These are phyloP conservation scores for Phytomonas sp. DNA, from an alignment of 208 protist genomes.

Conservation along the genomic window DNA sequence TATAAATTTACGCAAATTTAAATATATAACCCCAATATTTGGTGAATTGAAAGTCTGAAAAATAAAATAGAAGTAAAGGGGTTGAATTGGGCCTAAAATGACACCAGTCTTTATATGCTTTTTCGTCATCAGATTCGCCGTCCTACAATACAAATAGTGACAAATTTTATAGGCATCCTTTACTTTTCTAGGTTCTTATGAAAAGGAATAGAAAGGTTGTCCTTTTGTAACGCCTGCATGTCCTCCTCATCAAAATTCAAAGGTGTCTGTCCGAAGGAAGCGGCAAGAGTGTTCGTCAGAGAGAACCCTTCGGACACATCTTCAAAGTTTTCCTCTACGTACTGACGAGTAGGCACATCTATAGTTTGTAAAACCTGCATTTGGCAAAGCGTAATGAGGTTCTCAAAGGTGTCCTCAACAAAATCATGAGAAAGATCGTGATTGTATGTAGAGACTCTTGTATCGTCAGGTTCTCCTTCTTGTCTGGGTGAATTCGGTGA, in stretches of 20 bases:
- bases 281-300: constrained; percentile 23
- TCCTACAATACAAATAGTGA: too few species aligned
- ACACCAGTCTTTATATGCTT: too few species aligned
- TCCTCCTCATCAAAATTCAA: constrained; percentile 39
- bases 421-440: constrained; percentile 75
- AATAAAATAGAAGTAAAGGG: too few species aligned
- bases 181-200: background rate
- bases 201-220: constrained; percentile 1
- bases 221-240: constrained; percentile 17
- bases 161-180: too few species aligned
- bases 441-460: constrained; percentile 17
- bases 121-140: too few species aligned
- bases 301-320: constrained; percentile 5
- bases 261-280: constrained; percentile 34
- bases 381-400: constrained; percentile 49
- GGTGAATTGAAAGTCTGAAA: too few species aligned
- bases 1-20: too few species aligned
- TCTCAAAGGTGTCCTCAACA: constrained; percentile 75
- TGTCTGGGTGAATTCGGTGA: background rate
- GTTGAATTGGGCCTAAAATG: too few species aligned
- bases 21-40: too few species aligned
- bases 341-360: constrained; percentile 26
- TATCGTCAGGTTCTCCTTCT: background rate
- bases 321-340: constrained; percentile 24
- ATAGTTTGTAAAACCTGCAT: constrained; percentile 57